A percentile compares a stretch with the other conserved stretches of the same genome.
phyloP scores from a whole-genome alignment of 2,329 filamentous ascomycete species.

The Sporothrix variecibatus region DNA sequence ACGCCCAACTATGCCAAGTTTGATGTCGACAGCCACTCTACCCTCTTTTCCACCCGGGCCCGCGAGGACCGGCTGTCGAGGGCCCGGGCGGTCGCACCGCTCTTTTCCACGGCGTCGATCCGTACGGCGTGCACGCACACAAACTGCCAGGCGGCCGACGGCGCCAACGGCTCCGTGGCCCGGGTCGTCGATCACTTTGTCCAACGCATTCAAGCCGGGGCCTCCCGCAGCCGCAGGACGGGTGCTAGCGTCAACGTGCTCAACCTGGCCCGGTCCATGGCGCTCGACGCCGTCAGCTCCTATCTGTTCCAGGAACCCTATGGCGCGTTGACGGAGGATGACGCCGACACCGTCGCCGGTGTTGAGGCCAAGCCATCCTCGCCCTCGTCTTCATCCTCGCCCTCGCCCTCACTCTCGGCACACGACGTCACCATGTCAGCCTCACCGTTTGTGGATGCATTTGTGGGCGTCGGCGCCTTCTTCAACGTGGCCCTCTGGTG shows the following conservation, averaged over 20 bases:
- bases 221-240: background rate
- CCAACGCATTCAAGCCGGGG: slow-evolving; percentile 9
- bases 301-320: slow-evolving; percentile 26
- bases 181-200: background rate
- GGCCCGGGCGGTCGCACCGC: background rate
- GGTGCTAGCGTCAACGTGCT: slow-evolving; percentile 22
- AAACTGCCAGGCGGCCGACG: background rate
- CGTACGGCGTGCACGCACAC: background rate
- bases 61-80: background rate
- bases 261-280: slow-evolving; percentile 21
- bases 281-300: slow-evolving; percentile 26
- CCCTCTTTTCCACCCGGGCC: slow-evolving; percentile 26
- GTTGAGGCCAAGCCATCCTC: background rate
- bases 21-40: slow-evolving; percentile 25
- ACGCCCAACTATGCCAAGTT: slow-evolving; percentile 25
- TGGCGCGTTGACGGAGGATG: slow-evolving; percentile 15
- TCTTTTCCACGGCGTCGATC: slow-evolving; percentile 4
- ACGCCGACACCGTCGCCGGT: too few species aligned
- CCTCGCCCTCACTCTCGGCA: too few species aligned
- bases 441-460: slow-evolving; percentile 29
- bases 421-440: slow-evolving; percentile 22
- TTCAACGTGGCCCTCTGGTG: slow-evolving; percentile 25
- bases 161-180: too few species aligned
- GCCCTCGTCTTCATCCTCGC: too few species aligned
- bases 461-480: slow-evolving; percentile 28